Base-by-base conservation (phyloP, 140 eudicot genomes). In the Anethum foeniculum region DNA sequence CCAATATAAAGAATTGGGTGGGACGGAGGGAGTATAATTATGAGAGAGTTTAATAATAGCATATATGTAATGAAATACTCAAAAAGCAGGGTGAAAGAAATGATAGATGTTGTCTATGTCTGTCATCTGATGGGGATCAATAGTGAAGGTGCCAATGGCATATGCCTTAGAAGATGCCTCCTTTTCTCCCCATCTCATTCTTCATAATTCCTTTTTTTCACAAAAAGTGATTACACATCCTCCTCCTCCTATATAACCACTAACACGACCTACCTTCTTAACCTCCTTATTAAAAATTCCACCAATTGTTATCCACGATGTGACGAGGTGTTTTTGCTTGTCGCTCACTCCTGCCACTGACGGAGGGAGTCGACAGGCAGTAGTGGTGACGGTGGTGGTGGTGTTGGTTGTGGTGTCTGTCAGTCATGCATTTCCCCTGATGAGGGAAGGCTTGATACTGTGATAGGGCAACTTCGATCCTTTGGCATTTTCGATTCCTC, bases 141-240 rank as follows among this genome's bases (percentile, higher is more conserved):
- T 32, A 80, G 71, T 76, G 82, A 72, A 83, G 77, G 75, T 83
- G 81, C 88, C 81, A 82, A 82, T 78, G 86, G 92, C 84, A 89
- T 89, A 89, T 89, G 72, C 92, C 85, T 41, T 80, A 81, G 84
- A 88, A 89, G 90, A 89, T 89, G 87, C 92, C 77, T 25, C 80
- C 67, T 77, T 68, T 68, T 34, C 74, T 68, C 74, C 79, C 52
- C 76, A n/a, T 51, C 80, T 16, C 77, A 60, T 39, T 60, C 74
- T 73, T 46, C 76, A 25, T 21, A 34, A 47, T 85, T n/a, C 15
- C 51, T 79, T 78, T 81, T 80, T 52, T 25, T 13, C 25, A 36
- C 71, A 83, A 75, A 88, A 85, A 80, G 87, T 81, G 81, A 32
- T 4, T 32, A 68, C 44, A 15, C 74, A 68, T 68, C 23, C 60